Base-by-base conservation (phyloP, 2,329 filamentous ascomycete species). In the Xylariaceae sp. region DNA sequence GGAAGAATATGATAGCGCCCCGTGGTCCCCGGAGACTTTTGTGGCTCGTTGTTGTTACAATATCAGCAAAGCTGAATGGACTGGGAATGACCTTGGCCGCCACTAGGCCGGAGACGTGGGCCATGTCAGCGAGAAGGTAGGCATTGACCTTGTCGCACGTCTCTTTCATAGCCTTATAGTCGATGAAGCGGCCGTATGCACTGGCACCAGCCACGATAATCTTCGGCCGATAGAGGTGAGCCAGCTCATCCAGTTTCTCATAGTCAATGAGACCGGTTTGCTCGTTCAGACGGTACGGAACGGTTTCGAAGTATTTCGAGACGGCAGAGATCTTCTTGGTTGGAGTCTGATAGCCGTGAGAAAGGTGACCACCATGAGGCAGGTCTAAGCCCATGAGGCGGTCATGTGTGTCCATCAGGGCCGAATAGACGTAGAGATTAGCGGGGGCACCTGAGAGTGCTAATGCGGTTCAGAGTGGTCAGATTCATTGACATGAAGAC, bases 1-100 rank as follows among this genome's bases (percentile, higher is more conserved):
- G 85, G 81, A 84, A 98, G 78, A 98, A 98, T 66, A 98, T 98
- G 81, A 98, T 87, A 57, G 93, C 93, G 54, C 93, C 93, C 61
- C 93, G 83, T 29, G 93, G 93, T 29, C 93, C 93, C 62, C 93
- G 87, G 50, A 98, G 79, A 45, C 89, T 95, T 76, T 98, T 98
- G 78, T 98, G 93, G 48, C 89, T 96, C 29, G 93, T 98, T 17
- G 93, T 98, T 36, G 93, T 98, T 51, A 98, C 93, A 45, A 98
- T 85, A 64, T 98, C 93, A 51, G 89, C 87, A 65, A 86, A 84
- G 51, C 79, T 78, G 68, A 97, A 98, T 38, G 93, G 93, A 46
- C 87, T 85, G 33, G 89, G 89, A 52, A 96, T 81, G 41, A 95
- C 90, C 59, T 89, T 89, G 54, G 89, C 91, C 33, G 93, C 90